phyloP scores from a whole-genome alignment of 768 basidiomycete genomes.

The Dioszegia hungarica region DNA sequence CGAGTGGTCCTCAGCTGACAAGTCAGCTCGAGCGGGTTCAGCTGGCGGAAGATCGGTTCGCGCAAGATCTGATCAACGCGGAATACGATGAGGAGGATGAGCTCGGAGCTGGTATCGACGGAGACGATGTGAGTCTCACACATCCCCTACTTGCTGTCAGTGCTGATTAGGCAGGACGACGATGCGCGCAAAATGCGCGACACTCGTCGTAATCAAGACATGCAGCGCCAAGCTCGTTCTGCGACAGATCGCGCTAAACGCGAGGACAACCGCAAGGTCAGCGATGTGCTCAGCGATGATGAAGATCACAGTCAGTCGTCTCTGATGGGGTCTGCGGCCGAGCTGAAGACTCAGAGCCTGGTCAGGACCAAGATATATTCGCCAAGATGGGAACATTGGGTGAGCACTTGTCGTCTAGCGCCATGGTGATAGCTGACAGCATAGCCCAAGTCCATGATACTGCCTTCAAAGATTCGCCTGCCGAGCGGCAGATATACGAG shows the following conservation, averaged over 20 bases:
- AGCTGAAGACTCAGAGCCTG: neutral
- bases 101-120: neutral
- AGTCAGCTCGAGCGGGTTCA: slow-evolving; percentile 29
- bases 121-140: slow-evolving; percentile 17
- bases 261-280: slow-evolving; percentile 17
- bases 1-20: neutral
- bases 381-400: slow-evolving; percentile 1
- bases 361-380: slow-evolving; percentile 9
- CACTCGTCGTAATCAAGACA: slow-evolving; percentile 15
- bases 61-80: slow-evolving; percentile 36
- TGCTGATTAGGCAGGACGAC: slow-evolving; percentile 30
- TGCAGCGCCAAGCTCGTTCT: slow-evolving; percentile 3
- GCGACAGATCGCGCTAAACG: neutral
- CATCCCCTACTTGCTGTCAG: too few relatives aligned
- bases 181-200: slow-evolving; percentile 22
- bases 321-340: neutral
- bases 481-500: slow-evolving; percentile 37
- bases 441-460: slow-evolving; percentile 30
- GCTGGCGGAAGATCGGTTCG: slow-evolving; percentile 33
- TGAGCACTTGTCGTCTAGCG: too few relatives aligned
- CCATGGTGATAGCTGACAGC: neutral
- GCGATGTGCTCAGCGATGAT: slow-evolving; percentile 17
- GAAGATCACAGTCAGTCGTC: neutral
- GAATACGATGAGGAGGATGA: slow-evolving; percentile 31
- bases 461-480: slow-evolving; percentile 32